Evolutionary conservation across 2,329 filamentous ascomycete species (phyloP).

Genomic region (Geoglossum cookeanum): DNA sequence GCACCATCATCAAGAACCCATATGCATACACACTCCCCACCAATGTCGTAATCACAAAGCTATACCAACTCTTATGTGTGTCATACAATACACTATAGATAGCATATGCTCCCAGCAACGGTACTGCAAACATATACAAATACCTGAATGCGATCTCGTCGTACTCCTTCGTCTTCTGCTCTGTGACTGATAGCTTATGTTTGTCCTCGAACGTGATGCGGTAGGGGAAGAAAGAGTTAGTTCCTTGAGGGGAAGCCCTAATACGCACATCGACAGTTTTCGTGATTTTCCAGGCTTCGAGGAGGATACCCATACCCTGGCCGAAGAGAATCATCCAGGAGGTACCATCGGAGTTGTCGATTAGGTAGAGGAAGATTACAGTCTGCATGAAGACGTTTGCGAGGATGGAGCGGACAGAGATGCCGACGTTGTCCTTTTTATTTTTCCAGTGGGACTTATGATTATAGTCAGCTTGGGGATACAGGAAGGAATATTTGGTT

Average conservation of each 20-base stretch:
- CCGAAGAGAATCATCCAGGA: slow-evolving; percentile 97
- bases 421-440: slow-evolving; percentile 98
- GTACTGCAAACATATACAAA: slow-evolving; percentile 81
- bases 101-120: slow-evolving; percentile 75
- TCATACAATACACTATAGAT: slow-evolving; percentile 85
- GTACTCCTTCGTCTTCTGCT: slow-evolving; percentile 97
- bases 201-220: slow-evolving; percentile 83
- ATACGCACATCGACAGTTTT: slow-evolving; percentile 82
- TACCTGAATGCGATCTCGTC: slow-evolving; percentile 96
- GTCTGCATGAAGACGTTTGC: slow-evolving; percentile 96
- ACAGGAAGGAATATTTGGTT: background rate
- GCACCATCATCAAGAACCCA: slow-evolving; percentile 98
- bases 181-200: slow-evolving; percentile 83
- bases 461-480: slow-evolving; percentile 9
- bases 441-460: slow-evolving; percentile 71
- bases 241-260: slow-evolving; percentile 42
- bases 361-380: slow-evolving; percentile 86
- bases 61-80: slow-evolving; percentile 95
- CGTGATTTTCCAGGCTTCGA: slow-evolving; percentile 88
- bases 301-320: slow-evolving; percentile 65
- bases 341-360: slow-evolving; percentile 95
- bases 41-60: slow-evolving; percentile 82
- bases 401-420: slow-evolving; percentile 86
- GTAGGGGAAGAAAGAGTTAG: slow-evolving; percentile 52
- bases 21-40: slow-evolving; percentile 96